Base-by-base conservation (phyloP, 1,139 yeast species). In the Suhomyces bribrorum region DNA sequence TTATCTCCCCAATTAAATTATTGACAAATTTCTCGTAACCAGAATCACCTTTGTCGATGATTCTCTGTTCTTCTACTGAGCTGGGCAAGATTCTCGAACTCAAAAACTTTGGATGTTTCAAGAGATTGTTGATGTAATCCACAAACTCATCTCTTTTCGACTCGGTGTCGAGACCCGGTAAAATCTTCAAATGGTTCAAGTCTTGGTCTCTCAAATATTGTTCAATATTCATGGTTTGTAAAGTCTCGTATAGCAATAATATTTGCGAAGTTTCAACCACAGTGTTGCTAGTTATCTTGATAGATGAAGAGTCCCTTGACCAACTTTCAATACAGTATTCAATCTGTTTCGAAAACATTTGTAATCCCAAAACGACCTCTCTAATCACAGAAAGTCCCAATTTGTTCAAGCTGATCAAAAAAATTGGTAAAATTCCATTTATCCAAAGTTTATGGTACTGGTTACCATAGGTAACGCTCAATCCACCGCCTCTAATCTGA, bases 71-170 rank as follows among this genome's bases (percentile, higher is more conserved):
- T 40, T 85, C 94, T 2, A 68, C 40, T 4, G 81, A 75, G 11
- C 85, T 75, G 2, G 90, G 79, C 2, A 75, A 70, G 2, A 86
- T 72, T 44, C 94, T 68, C 5, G 94, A 77, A 5, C 86, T 76
- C 45, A 90, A 66, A 48, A 81, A 89, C 57, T 87, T 87, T 12
- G 96, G 96, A 60, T 90, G 97, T 29, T 90, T 83, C 45, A 88
- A 69, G 37, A 89, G 69, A 51, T 87, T 84, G 38, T 77, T 81
- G 46, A 88, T 62, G 14, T 83, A 75, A 35, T 73, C 78, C 14
- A 70, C 64, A 47, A 88, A 73, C 20, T 77, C 79, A 14, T 71
- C 75, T 45, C 85, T 66, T 42, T 79, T 83, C 15, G 71, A 66
- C 30, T 67, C 73, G 1, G 76, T 70, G 39, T 83, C 88, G 33